These are phyloP conservation scores for Akebia trifoliata DNA, from an alignment of 164 flowering plant genomes.

Conservation along the genomic window DNA sequence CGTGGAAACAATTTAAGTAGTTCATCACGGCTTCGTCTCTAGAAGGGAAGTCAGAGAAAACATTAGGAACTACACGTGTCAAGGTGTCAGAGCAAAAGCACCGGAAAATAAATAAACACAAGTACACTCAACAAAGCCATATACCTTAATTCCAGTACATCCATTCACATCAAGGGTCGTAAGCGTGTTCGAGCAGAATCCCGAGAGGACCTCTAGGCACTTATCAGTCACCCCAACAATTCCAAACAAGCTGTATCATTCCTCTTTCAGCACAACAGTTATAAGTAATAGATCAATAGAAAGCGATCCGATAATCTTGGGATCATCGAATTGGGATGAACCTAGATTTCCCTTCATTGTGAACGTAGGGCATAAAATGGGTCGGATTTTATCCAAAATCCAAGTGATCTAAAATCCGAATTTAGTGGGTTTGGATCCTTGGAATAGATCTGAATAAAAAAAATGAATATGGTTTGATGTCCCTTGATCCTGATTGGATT, in stretches of 20 bases:
- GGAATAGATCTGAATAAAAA: no score
- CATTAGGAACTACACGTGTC: neutral
- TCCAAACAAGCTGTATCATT: constrained; percentile 76
- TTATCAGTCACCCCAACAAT: constrained; percentile 83
- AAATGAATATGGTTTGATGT: no score
- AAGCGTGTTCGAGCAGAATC: constrained; percentile 49
- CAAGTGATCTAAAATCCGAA: no score
- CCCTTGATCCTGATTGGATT: no score
- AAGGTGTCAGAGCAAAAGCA: constrained; percentile 1
- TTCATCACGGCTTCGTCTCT: constrained; percentile 72
- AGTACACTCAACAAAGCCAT: neutral
- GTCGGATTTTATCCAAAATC: no score
- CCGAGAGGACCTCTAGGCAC: constrained; percentile 74
- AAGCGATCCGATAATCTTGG: neutral
- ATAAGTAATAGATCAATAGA: neutral
- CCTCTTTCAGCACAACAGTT: constrained; percentile 6
- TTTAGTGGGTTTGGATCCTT: no score
- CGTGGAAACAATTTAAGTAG: constrained; percentile 65
- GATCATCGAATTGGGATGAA: neutral
- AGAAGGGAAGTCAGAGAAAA: constrained; percentile 12
- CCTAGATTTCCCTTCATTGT: neutral
- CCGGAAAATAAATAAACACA: neutral
- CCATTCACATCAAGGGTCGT: constrained; percentile 96
- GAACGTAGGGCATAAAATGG: no score
- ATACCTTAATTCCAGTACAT: constrained; percentile 82